phyloP scores from a whole-genome alignment of 139 green algal genomes.

The Chlamydomonas asymmetrica region DNA sequence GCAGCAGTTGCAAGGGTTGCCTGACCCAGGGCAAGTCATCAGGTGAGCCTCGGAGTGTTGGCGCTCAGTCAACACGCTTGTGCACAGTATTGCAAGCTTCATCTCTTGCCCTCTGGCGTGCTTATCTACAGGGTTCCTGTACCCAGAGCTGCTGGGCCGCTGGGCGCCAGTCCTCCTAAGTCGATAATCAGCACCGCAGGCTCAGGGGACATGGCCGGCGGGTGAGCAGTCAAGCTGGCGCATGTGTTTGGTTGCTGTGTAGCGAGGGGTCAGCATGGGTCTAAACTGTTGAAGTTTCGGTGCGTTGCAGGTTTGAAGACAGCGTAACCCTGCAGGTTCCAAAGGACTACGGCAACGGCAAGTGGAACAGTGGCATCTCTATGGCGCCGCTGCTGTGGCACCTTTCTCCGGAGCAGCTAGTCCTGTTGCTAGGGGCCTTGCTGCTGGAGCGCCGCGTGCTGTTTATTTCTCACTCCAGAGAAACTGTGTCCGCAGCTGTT shows the following conservation, averaged over 20 bases:
- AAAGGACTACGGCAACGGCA: slow-evolving; percentile 59
- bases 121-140: slow-evolving; percentile 33
- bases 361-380: slow-evolving; percentile 59
- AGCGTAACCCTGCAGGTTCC: slow-evolving; percentile 69
- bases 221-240: too few relatives aligned
- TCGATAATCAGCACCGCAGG: slow-evolving; percentile 2
- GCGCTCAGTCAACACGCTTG: too few relatives aligned
- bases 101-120: neutral
- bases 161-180: slow-evolving; percentile 22
- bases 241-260: too few relatives aligned
- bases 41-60: slow-evolving; percentile 30
- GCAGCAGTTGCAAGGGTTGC: slow-evolving; percentile 24
- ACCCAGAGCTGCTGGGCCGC: slow-evolving; percentile 13
- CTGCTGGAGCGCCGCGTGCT: slow-evolving; percentile 80
- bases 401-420: slow-evolving; percentile 55
- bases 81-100: too few relatives aligned
- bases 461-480: slow-evolving; percentile 56
- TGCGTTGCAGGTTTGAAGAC: slow-evolving; percentile 42
- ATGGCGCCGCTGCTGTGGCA: slow-evolving; percentile 75
- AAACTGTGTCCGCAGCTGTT: slow-evolving; percentile 69
- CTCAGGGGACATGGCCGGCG: too few relatives aligned
- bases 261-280: too few relatives aligned
- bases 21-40: slow-evolving; percentile 37
- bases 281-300: too few relatives aligned
- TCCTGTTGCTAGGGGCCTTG: slow-evolving; percentile 67